Evolutionary conservation across 2,329 filamentous ascomycete species (phyloP).

Genomic region (Fusarium circinatum): DNA sequence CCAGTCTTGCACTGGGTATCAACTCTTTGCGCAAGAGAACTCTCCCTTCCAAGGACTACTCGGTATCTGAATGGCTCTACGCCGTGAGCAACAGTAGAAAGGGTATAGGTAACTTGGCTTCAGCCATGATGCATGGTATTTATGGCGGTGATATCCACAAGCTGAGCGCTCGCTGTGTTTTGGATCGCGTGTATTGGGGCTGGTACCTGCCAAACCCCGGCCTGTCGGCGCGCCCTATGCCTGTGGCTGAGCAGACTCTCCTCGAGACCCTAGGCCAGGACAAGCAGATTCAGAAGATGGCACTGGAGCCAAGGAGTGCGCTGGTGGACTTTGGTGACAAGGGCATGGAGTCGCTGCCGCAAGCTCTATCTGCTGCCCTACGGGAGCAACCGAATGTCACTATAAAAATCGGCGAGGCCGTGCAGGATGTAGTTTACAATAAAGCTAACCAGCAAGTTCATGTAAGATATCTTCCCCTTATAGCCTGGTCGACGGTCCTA

Average conservation of each 20-base stretch:
- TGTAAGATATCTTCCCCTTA: conserved; percentile 47
- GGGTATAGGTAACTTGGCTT: conserved; percentile 77
- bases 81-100: conserved; percentile 43
- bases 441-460: conserved; percentile 51
- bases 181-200: conserved; percentile 47
- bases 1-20: conserved; percentile 41
- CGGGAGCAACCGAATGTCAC: conserved; percentile 66
- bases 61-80: conserved; percentile 52
- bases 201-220: conserved; percentile 43
- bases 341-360: conserved; percentile 72
- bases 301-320: conserved; percentile 45
- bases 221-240: conserved; percentile 57
- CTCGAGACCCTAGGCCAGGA: conserved; percentile 45
- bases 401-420: conserved; percentile 60
- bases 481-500: background rate
- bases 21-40: conserved; percentile 34
- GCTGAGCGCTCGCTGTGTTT: conserved; percentile 75
- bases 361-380: conserved; percentile 64
- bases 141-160: conserved; percentile 89
- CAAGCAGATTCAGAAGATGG: conserved; percentile 46
- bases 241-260: conserved; percentile 44
- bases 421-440: conserved; percentile 59
- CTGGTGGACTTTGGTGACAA: conserved; percentile 53
- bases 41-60: conserved; percentile 46
- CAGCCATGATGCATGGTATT: conserved; percentile 84